Evolutionary conservation across 129 eudicot genomes (phyloP), one percentile per base, ranked within the genome.

Genomic region (Chrysanthemum seticuspe): DNA sequence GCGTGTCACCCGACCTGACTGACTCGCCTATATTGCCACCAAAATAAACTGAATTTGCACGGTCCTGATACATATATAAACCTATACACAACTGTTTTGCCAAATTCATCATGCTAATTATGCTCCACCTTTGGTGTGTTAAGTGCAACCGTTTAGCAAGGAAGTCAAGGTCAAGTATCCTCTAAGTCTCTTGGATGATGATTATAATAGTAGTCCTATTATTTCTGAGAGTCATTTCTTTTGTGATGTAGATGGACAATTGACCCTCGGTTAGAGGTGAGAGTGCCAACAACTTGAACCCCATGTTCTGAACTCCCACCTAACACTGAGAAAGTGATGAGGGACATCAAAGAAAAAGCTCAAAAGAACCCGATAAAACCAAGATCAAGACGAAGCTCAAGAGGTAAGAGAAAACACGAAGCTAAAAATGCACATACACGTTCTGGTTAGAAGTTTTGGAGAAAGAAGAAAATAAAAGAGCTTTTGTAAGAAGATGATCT

Each of bases 231-330:
- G 40, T 68, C 25, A 4, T 15, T 66, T 78, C 14, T 49, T 19
- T 40, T 58, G 63, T 45, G 5, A 36, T 73, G 63, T 87, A 91
- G 97, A 78, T 91, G 97, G 97, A 83, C 76, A n/a, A 88, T 91
- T 27, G 86, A 91, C 65, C 82, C 91, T 34, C 89, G 84, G 51
- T 58, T 91, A 67, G 97, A 88, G 50, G 82, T 91, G 15, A 91
- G 90, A 1, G 89, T 88, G 65, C 86, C 96, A 13, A 92, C 97
- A 21, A 88, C 83, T 78, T 88, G 77, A 44, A 91, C 96, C 23
- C 92, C 97, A 67, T 88, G 97, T 96, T 92, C 97, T 19, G 96
- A 91, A 54, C 81, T 80, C 76, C 86, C 92, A 71, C 44, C 84
- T 54, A 25, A 50, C 15, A 49, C 15, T 18, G 82, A 75, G 54